Evolutionary conservation across 305 asterid genomes (phyloP), one percentile per base, ranked within the genome.

Genomic region (Rubia peregrina): DNA sequence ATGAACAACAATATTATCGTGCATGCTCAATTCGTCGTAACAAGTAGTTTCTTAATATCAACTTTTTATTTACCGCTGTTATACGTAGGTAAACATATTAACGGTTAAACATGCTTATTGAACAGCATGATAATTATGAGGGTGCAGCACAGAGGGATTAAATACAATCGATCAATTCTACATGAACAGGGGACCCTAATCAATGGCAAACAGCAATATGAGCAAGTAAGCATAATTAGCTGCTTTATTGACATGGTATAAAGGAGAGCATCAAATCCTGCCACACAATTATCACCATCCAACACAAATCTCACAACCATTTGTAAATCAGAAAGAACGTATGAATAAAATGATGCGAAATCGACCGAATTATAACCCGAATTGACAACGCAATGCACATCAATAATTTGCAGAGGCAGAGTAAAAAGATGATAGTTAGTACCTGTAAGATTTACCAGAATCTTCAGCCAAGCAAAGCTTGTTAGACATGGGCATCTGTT

Each of bases 401-500:
- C 3, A 46, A 46, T 5, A 12, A 40, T 33, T 3, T 3, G 19
- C 21, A 51, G 61, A 79, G 43, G 0, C 38, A 3, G 42, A 56
- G 53, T 48, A 48, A 43, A 11, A 40, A 40, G 68, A 64, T 6
- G 11, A 13, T n/a, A 13, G 6, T 24, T 19, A 6, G 13, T 78
- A 91, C 97, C 95, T 83, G 86, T 57, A 84, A 51, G 85, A 75
- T 68, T 77, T 76, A 13, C 86, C 80, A 49, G 83, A 78, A 78
- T 88, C 95, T 68, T 89, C 78, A n/a, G 82, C 61, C 24, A 85
- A 80, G 78, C 98, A 91, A 43, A 89, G 91, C 65, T 70, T 73
- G 80, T 77, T 82, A 42, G 95, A 85, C 95, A 91, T 89, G 5
- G 98, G 85, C 88, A 84, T 86, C 84, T 91, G 96, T 78, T 85